A percentile compares a stretch with the other conserved stretches of the same genome.
Conservation (phyloP, 2,329 filamentous ascomycete genomes). For the Trichoderma gracile region DNA sequence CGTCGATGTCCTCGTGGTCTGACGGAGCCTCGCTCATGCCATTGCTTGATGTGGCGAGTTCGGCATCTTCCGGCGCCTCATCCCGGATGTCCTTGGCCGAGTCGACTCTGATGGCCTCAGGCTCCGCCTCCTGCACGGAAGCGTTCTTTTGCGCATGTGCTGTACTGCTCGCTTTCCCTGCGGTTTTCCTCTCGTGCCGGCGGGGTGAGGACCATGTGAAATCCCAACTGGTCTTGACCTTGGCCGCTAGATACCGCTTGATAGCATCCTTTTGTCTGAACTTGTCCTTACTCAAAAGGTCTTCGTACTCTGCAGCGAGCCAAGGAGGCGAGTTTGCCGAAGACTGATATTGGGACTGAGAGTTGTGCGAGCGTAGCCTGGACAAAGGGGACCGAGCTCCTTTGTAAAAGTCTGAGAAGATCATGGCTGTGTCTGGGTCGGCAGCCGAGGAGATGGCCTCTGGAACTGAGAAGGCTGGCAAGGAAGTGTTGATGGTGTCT, state of each 20-base stretch:
- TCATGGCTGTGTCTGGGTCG: slow-evolving; percentile 43
- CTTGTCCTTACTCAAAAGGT: slow-evolving; percentile 64
- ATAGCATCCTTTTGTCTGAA: slow-evolving; percentile 64
- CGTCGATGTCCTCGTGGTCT: slow-evolving; percentile 41
- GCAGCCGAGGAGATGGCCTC: slow-evolving; percentile 16
- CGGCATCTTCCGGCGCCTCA: slow-evolving; percentile 40
- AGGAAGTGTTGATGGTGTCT: background rate
- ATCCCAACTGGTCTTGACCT: slow-evolving; percentile 60
- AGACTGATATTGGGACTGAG: slow-evolving; percentile 34
- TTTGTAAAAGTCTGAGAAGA: slow-evolving; percentile 62
- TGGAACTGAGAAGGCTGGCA: slow-evolving; percentile 5
- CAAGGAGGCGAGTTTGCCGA: slow-evolving; percentile 38
- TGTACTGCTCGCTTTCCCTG: background rate
- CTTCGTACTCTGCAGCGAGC: slow-evolving; percentile 57
- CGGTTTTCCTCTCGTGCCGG: background rate
- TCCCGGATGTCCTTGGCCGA: slow-evolving; percentile 33
- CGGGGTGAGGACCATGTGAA: slow-evolving; percentile 56
- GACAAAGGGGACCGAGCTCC: slow-evolving; percentile 55
- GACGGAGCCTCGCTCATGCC: slow-evolving; percentile 39
- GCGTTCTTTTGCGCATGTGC: slow-evolving; percentile 2
- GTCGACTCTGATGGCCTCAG: slow-evolving; percentile 14
- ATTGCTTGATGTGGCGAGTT: slow-evolving; percentile 41
- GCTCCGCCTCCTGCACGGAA: background rate
- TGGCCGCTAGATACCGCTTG: slow-evolving; percentile 54
- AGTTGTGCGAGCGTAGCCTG: slow-evolving; percentile 48